These are phyloP conservation scores for Pythium myriotylum DNA, from an alignment of 352 stramenopile species.

Conservation along the genomic window DNA sequence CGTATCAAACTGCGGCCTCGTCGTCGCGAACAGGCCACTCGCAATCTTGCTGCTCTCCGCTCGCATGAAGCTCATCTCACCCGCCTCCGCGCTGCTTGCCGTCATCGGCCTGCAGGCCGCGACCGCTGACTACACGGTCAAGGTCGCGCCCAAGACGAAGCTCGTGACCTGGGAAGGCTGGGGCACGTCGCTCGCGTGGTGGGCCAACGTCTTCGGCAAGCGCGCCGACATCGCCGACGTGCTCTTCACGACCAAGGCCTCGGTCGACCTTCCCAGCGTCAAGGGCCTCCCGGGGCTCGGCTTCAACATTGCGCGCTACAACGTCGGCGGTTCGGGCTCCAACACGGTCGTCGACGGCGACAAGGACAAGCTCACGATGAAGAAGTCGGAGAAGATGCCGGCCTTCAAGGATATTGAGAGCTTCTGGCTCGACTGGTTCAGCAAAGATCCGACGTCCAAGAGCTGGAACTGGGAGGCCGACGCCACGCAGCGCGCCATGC, in stretches of 20 bases:
- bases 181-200: slow-evolving; percentile 67
- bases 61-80: slow-evolving; percentile 15
- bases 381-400: slow-evolving; percentile 54
- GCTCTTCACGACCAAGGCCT: slow-evolving; percentile 52
- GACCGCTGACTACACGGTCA: slow-evolving; percentile 33
- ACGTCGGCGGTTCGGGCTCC: slow-evolving; percentile 49
- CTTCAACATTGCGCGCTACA: slow-evolving; percentile 69
- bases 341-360: slow-evolving; percentile 45
- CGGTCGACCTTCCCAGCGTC: slow-evolving; percentile 31
- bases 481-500: slow-evolving; percentile 43
- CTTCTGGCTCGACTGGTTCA: slow-evolving; percentile 59
- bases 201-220: slow-evolving; percentile 60
- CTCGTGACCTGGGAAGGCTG: slow-evolving; percentile 52
- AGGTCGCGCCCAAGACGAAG: slow-evolving; percentile 24
- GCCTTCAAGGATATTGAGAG: slow-evolving; percentile 55
- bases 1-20: too few relatives aligned
- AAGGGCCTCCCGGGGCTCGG: slow-evolving; percentile 40
- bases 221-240: slow-evolving; percentile 55
- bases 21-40: too few relatives aligned
- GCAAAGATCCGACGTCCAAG: slow-evolving; percentile 33
- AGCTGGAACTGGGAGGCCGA: slow-evolving; percentile 49
- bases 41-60: too few relatives aligned
- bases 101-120: slow-evolving; percentile 1
- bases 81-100: slow-evolving; percentile 8
- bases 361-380: slow-evolving; percentile 40